Evolutionary conservation across 495 filamentous ascomycete genomes (phyloP), one percentile per base, ranked within the genome.

Genomic region (Umbilicaria muhlenbergii): DNA sequence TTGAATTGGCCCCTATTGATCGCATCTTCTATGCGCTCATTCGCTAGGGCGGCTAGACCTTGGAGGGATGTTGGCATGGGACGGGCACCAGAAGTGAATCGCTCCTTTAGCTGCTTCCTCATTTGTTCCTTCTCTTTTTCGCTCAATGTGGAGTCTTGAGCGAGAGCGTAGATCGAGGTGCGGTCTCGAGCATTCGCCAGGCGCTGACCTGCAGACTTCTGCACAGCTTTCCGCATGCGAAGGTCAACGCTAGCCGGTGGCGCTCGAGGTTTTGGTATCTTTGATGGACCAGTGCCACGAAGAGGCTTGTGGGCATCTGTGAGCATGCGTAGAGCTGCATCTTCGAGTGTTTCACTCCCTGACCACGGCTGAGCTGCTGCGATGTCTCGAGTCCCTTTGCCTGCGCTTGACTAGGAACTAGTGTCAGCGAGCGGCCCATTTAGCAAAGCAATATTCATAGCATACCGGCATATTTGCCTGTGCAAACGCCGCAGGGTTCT

Each of bases 11-110:
- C 91, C 18, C 87, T 69, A 8, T 84, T 80, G 52, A 94, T 93
- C 2, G 91, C 91, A 58, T 94, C 83, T 54, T 94, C 86, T 33
- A 98, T 98, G 32, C 86, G 74, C 61, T 95, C 83, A 49, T 96
- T 93, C 1, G 91, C 91, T 12, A 98, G 64, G 3, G 81, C 80
- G 17, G 81, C 71, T 11, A 98, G 62, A 0, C 89, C 91, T 15
- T 83, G 70, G 8, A 95, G 56, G 0, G 86, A 77, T 36, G 77
- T 80, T 6, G 87, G 87, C 64, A 92, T 75, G 1, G 80, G 66
- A 21, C 85, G 70, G 5, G 78, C 85, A 5, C 67, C 77, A 0
- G 86, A 78, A 12, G 65, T 58, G 50, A 96, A 91, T 10, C 89
- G 73, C 34, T 91, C 86, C 17, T 80, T 77, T 51, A 95, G 74